phyloP scores from a whole-genome alignment of 1,284 basidiomycete species.

The Malassezia japonica region DNA sequence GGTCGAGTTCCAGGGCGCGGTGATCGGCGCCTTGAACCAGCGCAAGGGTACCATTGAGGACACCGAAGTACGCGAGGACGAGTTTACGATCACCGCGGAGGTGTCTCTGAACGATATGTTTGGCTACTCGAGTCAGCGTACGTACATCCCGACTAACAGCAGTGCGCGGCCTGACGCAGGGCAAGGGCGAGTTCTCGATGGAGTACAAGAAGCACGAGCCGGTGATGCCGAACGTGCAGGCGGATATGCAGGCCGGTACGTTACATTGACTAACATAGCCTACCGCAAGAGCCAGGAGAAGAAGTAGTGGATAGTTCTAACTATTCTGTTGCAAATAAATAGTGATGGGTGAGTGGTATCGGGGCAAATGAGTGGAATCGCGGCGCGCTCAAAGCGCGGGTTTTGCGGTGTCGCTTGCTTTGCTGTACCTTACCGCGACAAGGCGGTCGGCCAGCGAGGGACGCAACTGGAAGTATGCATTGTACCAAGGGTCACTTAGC shows the following conservation, averaged over 20 bases:
- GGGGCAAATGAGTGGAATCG: no score
- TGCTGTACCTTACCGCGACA: no score
- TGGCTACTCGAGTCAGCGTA: slow-evolving; percentile 55
- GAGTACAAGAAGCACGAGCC: slow-evolving; percentile 74
- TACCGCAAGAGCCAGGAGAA: slow-evolving; percentile 33
- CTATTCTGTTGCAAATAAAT: background rate
- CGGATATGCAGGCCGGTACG: slow-evolving; percentile 59
- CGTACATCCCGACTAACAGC: background rate
- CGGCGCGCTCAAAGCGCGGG: no score
- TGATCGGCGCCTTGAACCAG: slow-evolving; percentile 89
- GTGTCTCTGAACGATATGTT: slow-evolving; percentile 98
- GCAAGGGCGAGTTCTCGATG: slow-evolving; percentile 59
- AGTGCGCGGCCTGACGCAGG: slow-evolving; percentile 79
- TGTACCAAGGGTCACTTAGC: no score
- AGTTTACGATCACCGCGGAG: slow-evolving; percentile 84
- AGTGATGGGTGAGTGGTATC: no score
- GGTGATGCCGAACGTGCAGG: slow-evolving; percentile 79
- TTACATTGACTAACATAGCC: slow-evolving; percentile 8
- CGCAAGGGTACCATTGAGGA: slow-evolving; percentile 90
- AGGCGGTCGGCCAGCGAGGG: no score
- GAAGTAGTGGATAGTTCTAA: slow-evolving; percentile 1
- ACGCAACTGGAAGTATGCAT: no score
- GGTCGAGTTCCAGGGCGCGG: slow-evolving; percentile 89
- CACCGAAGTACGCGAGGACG: slow-evolving; percentile 91
- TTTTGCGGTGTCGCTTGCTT: no score